A percentile compares a stretch with the other conserved stretches of the same genome.
Conservation (phyloP, 2,329 filamentous ascomycete species). For the Fusarium vanettenii region DNA sequence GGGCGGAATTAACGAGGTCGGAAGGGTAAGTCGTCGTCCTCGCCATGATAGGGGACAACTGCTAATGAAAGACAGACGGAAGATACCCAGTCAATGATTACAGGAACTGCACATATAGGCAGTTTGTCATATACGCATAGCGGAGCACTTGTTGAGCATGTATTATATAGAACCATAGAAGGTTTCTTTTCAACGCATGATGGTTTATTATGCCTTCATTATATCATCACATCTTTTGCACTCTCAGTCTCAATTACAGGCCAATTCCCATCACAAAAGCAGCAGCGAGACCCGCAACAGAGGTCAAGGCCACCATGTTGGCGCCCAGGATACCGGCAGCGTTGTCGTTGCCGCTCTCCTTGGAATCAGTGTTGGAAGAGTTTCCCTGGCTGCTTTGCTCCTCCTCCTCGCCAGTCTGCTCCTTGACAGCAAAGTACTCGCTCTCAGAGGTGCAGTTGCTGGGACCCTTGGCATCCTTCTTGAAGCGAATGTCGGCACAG, state of each 20-base stretch:
- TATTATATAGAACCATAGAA: slow-evolving; percentile 29
- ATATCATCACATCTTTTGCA: slow-evolving; percentile 2
- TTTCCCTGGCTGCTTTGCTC: slow-evolving; percentile 21
- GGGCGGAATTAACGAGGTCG: slow-evolving; percentile 21
- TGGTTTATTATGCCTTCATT: slow-evolving; percentile 10
- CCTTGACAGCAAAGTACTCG: slow-evolving; percentile 55
- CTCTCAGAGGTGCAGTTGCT: slow-evolving; percentile 53
- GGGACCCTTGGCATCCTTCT: slow-evolving; percentile 59
- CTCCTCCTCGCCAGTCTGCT: slow-evolving; percentile 39
- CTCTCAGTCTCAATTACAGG: slow-evolving; percentile 40
- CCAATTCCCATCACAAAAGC: slow-evolving; percentile 53
- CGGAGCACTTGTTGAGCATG: slow-evolving; percentile 9
- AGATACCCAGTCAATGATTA: slow-evolving; percentile 33
- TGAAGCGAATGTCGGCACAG: slow-evolving; percentile 81
- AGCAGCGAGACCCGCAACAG: slow-evolving; percentile 52
- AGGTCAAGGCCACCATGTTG: slow-evolving; percentile 46
- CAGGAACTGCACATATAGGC: slow-evolving; percentile 7
- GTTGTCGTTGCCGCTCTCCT: slow-evolving; percentile 22
- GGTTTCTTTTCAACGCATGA: slow-evolving; percentile 7
- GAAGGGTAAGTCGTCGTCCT: slow-evolving; percentile 28
- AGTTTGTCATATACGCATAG: not conserved
- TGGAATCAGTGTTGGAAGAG: slow-evolving; percentile 30
- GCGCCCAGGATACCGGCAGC: slow-evolving; percentile 39
- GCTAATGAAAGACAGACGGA: slow-evolving; percentile 37
- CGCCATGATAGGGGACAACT: not conserved